Conservation (phyloP, 345 rosid species). For the Heritiera littoralis region DNA sequence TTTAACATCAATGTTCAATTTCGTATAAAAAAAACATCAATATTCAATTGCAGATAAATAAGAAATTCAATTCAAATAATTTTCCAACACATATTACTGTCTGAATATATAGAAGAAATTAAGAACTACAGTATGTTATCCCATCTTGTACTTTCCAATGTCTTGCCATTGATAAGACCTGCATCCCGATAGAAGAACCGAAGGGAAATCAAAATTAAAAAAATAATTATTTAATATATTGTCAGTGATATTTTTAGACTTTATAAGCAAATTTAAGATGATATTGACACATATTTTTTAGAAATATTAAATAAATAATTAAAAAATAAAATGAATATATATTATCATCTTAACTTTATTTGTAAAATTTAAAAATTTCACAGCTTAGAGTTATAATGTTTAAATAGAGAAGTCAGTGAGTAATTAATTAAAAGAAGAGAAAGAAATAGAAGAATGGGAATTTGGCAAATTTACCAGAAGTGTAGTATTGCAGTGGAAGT, state of each 20-base stretch:
- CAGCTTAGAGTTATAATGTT: no score
- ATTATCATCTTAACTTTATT: no score
- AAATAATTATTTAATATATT: no score
- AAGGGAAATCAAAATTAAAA: neutral
- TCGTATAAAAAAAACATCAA: neutral
- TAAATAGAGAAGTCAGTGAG: no score
- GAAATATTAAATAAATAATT: no score
- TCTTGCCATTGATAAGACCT: slow-evolving; percentile 10
- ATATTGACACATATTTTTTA: no score
- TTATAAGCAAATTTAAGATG: no score
- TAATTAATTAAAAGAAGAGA: no score
- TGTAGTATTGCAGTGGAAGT: slow-evolving; percentile 10
- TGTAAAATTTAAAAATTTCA: no score
- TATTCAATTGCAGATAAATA: neutral
- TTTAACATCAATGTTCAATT: neutral
- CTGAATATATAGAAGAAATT: neutral
- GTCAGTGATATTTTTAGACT: no score
- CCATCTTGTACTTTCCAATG: slow-evolving; percentile 23
- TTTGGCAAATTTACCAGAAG: neutral
- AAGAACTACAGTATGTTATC: slow-evolving; percentile 10
- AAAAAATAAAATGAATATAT: no score
- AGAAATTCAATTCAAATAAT: neutral
- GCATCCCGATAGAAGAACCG: neutral
- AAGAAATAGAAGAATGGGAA: neutral
- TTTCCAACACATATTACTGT: neutral